Evolutionary conservation across 2,329 filamentous ascomycete genomes (phyloP).

Genomic region (Pseudofabraea citricarpa): DNA sequence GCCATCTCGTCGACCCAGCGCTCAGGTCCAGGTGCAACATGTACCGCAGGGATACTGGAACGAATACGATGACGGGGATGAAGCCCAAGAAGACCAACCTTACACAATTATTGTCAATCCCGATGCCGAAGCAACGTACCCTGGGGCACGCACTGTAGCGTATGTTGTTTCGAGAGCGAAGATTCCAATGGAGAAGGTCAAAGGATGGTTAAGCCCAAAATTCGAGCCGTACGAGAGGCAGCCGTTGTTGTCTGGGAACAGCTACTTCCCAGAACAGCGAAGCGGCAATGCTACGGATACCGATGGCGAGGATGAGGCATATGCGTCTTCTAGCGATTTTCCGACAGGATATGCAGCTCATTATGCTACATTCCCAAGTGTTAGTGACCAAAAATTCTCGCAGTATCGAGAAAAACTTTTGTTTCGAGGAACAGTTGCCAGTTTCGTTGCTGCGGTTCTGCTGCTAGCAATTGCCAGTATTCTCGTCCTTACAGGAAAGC

Average conservation of each 20-base stretch:
- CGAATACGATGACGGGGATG: constrained; percentile 80
- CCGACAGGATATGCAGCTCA: constrained; percentile 48
- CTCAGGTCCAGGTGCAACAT: constrained; percentile 4
- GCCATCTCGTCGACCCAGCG: constrained; percentile 16
- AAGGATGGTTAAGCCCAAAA: constrained; percentile 40
- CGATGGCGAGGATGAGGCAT: constrained; percentile 44
- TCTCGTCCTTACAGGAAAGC: constrained; percentile 63
- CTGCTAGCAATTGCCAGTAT: constrained; percentile 61
- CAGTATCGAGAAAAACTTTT: constrained; percentile 51
- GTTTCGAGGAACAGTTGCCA: constrained; percentile 45
- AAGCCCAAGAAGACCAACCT: constrained; percentile 51
- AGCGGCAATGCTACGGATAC: constrained; percentile 26
- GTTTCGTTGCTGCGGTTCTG: constrained; percentile 54
- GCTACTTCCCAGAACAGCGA: constrained; percentile 14
- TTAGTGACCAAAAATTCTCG: constrained; percentile 44
- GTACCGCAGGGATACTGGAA: constrained; percentile 62
- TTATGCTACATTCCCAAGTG: constrained; percentile 47
- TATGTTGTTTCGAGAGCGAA: constrained; percentile 42
- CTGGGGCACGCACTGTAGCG: constrained; percentile 46
- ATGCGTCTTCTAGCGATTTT: constrained; percentile 43
- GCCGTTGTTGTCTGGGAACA: constrained; percentile 16
- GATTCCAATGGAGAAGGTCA: constrained; percentile 45
- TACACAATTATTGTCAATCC: constrained; percentile 76
- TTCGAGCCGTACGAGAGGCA: constrained; percentile 20
- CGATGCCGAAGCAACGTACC: constrained; percentile 52